Conservation (phyloP, 2,329 filamentous ascomycete genomes). For the Fonsecaea nubica region DNA sequence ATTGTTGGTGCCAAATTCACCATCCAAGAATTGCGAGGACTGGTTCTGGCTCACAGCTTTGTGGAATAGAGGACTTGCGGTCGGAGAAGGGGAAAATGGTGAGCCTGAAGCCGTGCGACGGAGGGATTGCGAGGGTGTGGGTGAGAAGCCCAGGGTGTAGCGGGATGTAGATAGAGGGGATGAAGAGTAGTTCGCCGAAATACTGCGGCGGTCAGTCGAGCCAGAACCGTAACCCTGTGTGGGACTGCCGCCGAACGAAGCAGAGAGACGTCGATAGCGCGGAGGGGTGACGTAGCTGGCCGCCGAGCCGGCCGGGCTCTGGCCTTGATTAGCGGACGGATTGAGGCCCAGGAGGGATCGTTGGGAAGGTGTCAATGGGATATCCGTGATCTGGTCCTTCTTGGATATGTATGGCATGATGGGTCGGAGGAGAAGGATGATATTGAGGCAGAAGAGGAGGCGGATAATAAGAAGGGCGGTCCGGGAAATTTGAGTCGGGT, state of each 20-base stretch:
- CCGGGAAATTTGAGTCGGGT: conserved; percentile 48
- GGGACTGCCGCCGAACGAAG: conserved; percentile 54
- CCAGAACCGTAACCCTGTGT: conserved; percentile 35
- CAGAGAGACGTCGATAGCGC: conserved; percentile 70
- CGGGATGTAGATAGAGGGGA: conserved; percentile 37
- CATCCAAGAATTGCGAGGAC: conserved; percentile 23
- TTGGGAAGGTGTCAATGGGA: conserved; percentile 88
- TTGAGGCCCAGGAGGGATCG: conserved; percentile 82
- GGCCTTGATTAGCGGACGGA: conserved; percentile 67
- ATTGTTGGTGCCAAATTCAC: conserved; percentile 32
- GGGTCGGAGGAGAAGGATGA: conserved; percentile 72
- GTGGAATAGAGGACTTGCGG: conserved; percentile 66
- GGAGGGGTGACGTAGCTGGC: conserved; percentile 75
- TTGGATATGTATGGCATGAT: conserved; percentile 64
- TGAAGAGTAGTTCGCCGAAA: conserved; percentile 39
- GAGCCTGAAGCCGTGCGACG: conserved; percentile 51
- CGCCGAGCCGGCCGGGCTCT: conserved; percentile 60
- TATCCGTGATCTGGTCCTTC: conserved; percentile 81
- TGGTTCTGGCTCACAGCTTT: conserved; percentile 62
- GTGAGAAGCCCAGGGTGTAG: conserved; percentile 36
- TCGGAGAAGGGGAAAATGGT: conserved; percentile 58
- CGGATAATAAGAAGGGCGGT: conserved; percentile 63
- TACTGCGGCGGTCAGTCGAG: conserved; percentile 57
- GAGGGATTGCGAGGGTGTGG: conserved; percentile 50
- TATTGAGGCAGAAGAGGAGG: conserved; percentile 71